Evolutionary conservation across 73 alveolate genomes (phyloP).

Genomic region (Urostyla sp.): DNA sequence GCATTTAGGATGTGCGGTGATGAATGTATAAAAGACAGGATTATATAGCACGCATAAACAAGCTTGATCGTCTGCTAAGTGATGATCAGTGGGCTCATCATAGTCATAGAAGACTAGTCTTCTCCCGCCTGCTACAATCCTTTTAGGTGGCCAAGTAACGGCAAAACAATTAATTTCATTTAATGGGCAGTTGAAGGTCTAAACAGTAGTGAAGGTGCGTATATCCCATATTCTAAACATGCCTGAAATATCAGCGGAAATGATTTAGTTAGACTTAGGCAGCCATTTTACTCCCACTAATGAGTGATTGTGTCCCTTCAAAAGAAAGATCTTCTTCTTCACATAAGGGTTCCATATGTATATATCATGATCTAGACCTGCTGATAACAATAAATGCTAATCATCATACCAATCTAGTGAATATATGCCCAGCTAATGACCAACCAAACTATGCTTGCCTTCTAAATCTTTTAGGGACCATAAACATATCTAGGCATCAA

Average conservation of each 20-base stretch:
- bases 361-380: conserved; percentile 94
- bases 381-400: conserved; percentile 76
- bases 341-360: conserved; percentile 97
- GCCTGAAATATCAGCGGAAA: conserved; percentile 98
- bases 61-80: conserved; percentile 95
- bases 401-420: conserved; percentile 92
- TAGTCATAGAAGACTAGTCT: conserved; percentile 94
- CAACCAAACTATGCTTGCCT: conserved; percentile 81
- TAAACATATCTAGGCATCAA: conserved; percentile 86
- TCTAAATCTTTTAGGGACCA: conserved; percentile 82
- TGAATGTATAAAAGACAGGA: conserved; percentile 91
- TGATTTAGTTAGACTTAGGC: conserved; percentile 92
- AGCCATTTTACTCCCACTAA: conserved; percentile 96
- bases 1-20: conserved; percentile 98
- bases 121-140: conserved; percentile 95
- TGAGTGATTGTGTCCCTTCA: conserved; percentile 97
- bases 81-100: conserved; percentile 98
- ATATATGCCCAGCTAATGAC: conserved; percentile 88
- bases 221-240: conserved; percentile 98
- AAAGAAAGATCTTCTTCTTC: conserved; percentile 94
- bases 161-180: conserved; percentile 94
- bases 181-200: conserved; percentile 94
- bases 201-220: conserved; percentile 90
- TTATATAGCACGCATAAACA: conserved; percentile 94
- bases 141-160: conserved; percentile 92